Conservation (phyloP, 345 rosid genomes). For the Toxicodendron radicans region DNA sequence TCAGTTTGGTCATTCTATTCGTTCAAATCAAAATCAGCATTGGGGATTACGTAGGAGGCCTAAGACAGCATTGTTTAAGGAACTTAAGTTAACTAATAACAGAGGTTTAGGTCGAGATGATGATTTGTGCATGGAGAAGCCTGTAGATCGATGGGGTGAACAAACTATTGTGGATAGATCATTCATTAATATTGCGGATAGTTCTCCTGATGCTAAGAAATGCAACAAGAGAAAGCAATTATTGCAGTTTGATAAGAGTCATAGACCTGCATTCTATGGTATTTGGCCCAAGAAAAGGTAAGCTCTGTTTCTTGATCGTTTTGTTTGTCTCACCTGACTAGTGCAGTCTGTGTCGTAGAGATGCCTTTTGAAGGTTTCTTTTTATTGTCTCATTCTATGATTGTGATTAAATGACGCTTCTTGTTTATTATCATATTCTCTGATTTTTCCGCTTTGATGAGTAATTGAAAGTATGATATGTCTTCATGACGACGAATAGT, state of each 20-base stretch:
- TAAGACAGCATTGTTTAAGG: slow-evolving; percentile 59
- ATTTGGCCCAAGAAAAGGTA: slow-evolving; percentile 89
- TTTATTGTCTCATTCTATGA: background rate
- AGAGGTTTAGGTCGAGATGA: slow-evolving; percentile 39
- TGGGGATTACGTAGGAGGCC: slow-evolving; percentile 86
- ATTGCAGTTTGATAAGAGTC: slow-evolving; percentile 83
- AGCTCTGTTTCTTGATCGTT: slow-evolving; percentile 12
- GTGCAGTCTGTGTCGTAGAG: background rate
- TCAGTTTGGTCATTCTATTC: slow-evolving; percentile 45
- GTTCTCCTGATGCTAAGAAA: slow-evolving; percentile 35
- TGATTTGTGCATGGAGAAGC: slow-evolving; percentile 52
- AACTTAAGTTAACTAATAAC: slow-evolving; percentile 60
- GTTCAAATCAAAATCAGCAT: slow-evolving; percentile 43
- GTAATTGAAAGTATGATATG: background rate
- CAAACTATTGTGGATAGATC: slow-evolving; percentile 36
- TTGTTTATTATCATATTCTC: background rate
- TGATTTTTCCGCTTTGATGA: background rate
- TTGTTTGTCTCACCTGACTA: background rate
- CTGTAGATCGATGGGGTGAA: slow-evolving; percentile 48
- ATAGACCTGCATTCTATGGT: slow-evolving; percentile 93
- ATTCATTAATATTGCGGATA: slow-evolving; percentile 22
- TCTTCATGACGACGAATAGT: background rate
- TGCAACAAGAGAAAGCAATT: slow-evolving; percentile 54
- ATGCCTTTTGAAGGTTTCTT: too few relatives aligned
- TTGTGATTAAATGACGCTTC: too few relatives aligned